Percentiles rank a stretch among this genome's conserved stretches.
Conservation (phyloP, 179 eudicot species). For the Silene vulgaris region DNA sequence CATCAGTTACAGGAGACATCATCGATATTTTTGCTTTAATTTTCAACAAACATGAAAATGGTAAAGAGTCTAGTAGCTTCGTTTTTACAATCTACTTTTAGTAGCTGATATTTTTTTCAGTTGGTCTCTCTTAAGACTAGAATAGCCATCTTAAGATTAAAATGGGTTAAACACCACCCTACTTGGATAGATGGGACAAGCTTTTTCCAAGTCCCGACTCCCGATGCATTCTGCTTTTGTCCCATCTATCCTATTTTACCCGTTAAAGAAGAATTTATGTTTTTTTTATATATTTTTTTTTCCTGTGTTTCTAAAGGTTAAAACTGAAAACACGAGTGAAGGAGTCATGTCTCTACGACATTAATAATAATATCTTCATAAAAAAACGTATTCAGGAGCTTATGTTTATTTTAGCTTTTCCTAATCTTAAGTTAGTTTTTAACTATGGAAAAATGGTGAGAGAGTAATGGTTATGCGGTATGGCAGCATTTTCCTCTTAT, state of each 20-base stretch:
- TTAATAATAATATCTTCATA: neutral
- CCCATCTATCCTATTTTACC: too few relatives aligned
- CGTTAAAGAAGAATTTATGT: too few relatives aligned
- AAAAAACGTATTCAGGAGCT: neutral
- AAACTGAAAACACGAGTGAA: neutral
- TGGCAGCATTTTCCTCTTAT: neutral
- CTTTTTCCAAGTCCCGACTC: too few relatives aligned
- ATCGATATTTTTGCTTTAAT: constrained; percentile 36
- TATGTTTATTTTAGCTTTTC: neutral
- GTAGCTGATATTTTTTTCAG: constrained; percentile 7
- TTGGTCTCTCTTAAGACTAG: too few relatives aligned
- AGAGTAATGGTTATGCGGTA: neutral
- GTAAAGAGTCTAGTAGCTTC: constrained; percentile 29
- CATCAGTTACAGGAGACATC: constrained; percentile 36
- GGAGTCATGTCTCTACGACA: neutral
- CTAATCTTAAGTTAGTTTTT: neutral
- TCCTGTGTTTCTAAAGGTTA: constrained; percentile 2
- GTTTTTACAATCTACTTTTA: constrained; percentile 19
- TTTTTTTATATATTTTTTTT: neutral
- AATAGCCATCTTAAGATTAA: too few relatives aligned
- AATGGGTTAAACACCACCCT: too few relatives aligned
- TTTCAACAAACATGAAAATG: constrained; percentile 29
- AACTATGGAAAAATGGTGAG: neutral
- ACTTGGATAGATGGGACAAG: too few relatives aligned
- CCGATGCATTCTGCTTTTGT: too few relatives aligned